Percentiles rank a stretch among this genome's conserved stretches.
Conservation (phyloP, 805 yeast species). For the Saccharomycopsis sp. region DNA sequence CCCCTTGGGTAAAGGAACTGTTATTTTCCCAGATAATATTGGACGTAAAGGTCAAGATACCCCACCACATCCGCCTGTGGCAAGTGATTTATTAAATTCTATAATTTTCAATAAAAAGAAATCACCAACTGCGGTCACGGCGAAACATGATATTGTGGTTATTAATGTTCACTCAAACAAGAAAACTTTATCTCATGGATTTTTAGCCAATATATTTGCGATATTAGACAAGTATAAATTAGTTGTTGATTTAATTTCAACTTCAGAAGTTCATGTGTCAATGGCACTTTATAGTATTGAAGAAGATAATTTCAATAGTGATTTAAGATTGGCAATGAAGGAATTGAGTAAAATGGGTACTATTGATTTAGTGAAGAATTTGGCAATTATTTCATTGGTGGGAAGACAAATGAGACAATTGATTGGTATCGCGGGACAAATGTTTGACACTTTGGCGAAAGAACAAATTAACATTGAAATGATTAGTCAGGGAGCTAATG, state of each 20-base stretch:
- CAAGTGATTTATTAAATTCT: constrained; percentile 40
- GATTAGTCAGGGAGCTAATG: constrained; percentile 98
- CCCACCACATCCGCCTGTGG: constrained; percentile 92
- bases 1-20: constrained; percentile 88
- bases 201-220: constrained; percentile 83
- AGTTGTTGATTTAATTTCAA: constrained; percentile 92
- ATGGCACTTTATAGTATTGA: constrained; percentile 86
- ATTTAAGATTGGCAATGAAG: constrained; percentile 63
- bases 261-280: constrained; percentile 96
- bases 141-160: constrained; percentile 87
- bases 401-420: constrained; percentile 96
- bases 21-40: constrained; percentile 86
- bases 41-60: constrained; percentile 82
- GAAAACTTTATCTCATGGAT: constrained; percentile 89
- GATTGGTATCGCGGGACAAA: constrained; percentile 94
- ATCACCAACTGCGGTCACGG: constrained; percentile 93
- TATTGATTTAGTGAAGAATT: constrained; percentile 78
- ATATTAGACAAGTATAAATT: constrained; percentile 76
- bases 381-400: constrained; percentile 90
- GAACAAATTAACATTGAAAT: constrained; percentile 91
- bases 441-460: constrained; percentile 91
- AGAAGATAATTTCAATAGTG: constrained; percentile 47
- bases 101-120: constrained; percentile 41
- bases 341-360: constrained; percentile 78
- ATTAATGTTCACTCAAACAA: constrained; percentile 91